Conservation (phyloP, 805 yeast species). For the Yueomyces sp. region DNA sequence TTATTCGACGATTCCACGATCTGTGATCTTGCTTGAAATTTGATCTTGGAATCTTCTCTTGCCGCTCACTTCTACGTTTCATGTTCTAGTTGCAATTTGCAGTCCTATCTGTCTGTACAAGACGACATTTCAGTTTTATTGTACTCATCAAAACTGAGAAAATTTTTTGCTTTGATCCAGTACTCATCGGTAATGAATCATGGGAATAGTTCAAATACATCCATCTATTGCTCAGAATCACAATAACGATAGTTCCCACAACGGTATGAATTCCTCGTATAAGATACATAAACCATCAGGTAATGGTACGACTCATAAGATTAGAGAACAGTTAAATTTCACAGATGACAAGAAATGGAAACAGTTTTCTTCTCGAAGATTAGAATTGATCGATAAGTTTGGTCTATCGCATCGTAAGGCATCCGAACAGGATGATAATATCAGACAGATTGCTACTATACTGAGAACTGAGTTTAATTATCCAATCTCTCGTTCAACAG, state of each 20-base stretch:
- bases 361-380: conserved; percentile 74
- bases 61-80: too few species aligned
- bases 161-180: too few species aligned
- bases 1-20: too few species aligned
- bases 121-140: too few species aligned
- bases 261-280: neutral
- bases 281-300: conserved; percentile 11
- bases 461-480: conserved; percentile 70
- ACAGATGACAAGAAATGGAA: conserved; percentile 80
- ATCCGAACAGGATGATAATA: conserved; percentile 80
- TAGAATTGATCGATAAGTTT: conserved; percentile 75
- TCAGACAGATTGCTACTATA: conserved; percentile 62
- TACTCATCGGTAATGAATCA: neutral
- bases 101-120: too few species aligned
- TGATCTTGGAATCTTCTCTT: too few species aligned
- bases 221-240: neutral
- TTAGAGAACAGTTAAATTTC: conserved; percentile 48
- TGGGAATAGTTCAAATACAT: neutral
- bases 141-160: too few species aligned
- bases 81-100: too few species aligned
- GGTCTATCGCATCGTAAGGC: conserved; percentile 58
- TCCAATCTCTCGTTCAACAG: conserved; percentile 41
- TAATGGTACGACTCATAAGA: conserved; percentile 29
- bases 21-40: too few species aligned
- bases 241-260: neutral